phyloP scores from a whole-genome alignment of 768 basidiomycete genomes.

The Lyophyllum shimeji region DNA sequence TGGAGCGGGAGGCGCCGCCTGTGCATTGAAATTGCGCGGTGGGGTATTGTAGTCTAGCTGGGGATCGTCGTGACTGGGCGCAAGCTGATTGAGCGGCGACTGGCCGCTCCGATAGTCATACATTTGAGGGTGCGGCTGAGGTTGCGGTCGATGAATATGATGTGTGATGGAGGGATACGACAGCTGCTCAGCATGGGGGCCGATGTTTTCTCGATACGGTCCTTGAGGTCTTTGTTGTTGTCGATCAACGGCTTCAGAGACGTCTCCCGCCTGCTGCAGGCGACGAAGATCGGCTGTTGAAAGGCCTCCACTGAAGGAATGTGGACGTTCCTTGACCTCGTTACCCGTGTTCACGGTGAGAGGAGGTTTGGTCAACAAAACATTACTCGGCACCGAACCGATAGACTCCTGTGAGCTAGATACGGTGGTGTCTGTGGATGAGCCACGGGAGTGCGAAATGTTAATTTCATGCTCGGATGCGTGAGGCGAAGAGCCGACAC shows the following conservation, averaged over 20 bases:
- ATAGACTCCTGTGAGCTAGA: constrained; percentile 59
- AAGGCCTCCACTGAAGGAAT: constrained; percentile 78
- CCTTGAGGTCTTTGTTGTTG: constrained; percentile 48
- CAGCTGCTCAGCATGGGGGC: constrained; percentile 40
- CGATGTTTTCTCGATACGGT: constrained; percentile 45
- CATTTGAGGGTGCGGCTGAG: constrained; percentile 43
- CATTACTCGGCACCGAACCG: constrained; percentile 53
- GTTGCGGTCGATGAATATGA: constrained; percentile 54
- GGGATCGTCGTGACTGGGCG: constrained; percentile 42
- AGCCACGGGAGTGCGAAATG: constrained; percentile 76
- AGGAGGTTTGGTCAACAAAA: constrained; percentile 53
- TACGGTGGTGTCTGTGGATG: constrained; percentile 74
- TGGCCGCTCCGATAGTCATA: constrained; percentile 48
- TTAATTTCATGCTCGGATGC: constrained; percentile 64
- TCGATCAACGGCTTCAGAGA: constrained; percentile 33
- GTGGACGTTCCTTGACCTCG: constrained; percentile 75
- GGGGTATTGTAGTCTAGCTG: constrained; percentile 58
- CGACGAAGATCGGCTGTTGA: constrained; percentile 74
- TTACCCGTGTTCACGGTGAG: constrained; percentile 49
- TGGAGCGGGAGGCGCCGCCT: constrained; percentile 37
- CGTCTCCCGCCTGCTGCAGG: constrained; percentile 66
- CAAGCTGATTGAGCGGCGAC: constrained; percentile 30
- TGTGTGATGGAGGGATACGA: constrained; percentile 70
- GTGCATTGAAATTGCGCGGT: constrained; percentile 54
- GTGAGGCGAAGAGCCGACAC: constrained; percentile 73